A percentile compares a stretch with the other conserved stretches of the same genome.
These are phyloP conservation scores for Fraxinus xanthoxyloides DNA, from an alignment of 305 asterid species.

Conservation along the genomic window DNA sequence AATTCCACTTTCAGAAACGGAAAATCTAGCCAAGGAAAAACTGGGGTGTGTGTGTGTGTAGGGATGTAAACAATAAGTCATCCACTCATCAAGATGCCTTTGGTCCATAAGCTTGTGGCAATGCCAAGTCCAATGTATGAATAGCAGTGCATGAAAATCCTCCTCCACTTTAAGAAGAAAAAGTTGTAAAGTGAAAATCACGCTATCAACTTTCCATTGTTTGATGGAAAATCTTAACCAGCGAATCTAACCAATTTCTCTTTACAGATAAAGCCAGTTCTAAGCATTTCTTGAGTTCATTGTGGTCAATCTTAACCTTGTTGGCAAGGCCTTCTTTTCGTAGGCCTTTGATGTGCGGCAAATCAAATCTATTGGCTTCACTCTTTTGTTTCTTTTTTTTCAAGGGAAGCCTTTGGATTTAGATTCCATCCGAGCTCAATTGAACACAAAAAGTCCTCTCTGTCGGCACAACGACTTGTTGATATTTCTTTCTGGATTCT, in stretches of 20 bases:
- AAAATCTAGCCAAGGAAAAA: not conserved
- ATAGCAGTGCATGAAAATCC: not conserved
- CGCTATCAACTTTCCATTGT: not conserved
- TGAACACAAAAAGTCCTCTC: not conserved
- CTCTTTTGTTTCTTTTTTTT: not conserved
- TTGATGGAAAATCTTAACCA: not conserved
- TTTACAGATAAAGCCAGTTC: not conserved
- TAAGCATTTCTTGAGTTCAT: not conserved
- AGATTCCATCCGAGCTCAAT: not conserved
- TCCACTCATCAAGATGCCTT: not conserved
- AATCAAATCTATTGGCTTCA: not conserved
- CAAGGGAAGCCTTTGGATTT: not conserved
- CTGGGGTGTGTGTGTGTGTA: not conserved
- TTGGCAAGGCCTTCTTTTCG: not conserved
- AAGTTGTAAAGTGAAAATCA: not conserved
- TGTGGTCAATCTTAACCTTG: not conserved
- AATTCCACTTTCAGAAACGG: not conserved
- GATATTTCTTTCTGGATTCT: not conserved
- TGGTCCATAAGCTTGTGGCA: not conserved
- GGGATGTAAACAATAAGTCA: not conserved
- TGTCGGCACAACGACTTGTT: not conserved
- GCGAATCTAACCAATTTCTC: not conserved
- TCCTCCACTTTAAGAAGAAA: not conserved
- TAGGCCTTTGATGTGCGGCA: not conserved
- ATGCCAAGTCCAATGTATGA: not conserved